Evolutionary conservation across 225 moss, liverwort and hornwort species (phyloP), one percentile per base, ranked within the genome.

Genomic region (Takakia lepidozioides): DNA sequence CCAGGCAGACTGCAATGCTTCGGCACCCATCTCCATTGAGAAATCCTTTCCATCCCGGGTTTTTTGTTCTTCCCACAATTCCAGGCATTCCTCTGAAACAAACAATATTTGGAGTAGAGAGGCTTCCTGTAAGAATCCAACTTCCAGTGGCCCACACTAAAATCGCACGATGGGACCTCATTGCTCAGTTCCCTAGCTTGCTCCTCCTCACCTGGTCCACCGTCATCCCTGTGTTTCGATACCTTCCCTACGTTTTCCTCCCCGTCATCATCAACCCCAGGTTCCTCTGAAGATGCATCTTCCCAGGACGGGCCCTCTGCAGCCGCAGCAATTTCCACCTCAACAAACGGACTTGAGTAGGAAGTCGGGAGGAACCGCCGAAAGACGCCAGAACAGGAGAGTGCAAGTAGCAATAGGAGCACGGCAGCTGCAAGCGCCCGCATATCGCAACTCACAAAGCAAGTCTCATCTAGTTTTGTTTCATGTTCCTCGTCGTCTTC

Each of bases 11-110:
- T 38, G 25, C 67, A 32, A 40, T 63, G 46, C 39, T 68, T 62
- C 43, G 63, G 59, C 52, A 55, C 46, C 78, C 78, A 78, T 38
- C 27, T 43, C 76, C 78, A 78, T 27, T 73, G 61, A 49, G 47
- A 67, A 13, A 63, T 52, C 26, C 42, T 59, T 27, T 63, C 66
- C 52, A 47, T 27, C 19, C 32, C 58, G 0, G 69, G 78, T 29
- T 50, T 70, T 48, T 53, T 60, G 44, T 70, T 79, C 48, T 45
- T 69, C 19, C 59, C 66, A 46, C 73, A 79, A 46, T 79, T 79
- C 78, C 78, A 79, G 16, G 52, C 58, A 3, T 39, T 66, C 3
- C 69, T 59, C 6, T 74, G 78, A 25, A 79, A 79, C 1, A 52
- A 73, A 46, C 78, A 74, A 22, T 66, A 40, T 11, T 52, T 48